A percentile compares a stretch with the other conserved stretches of the same genome.
Evolutionary conservation across 2,329 filamentous ascomycete genomes (phyloP).

Genomic region (Claviceps africana): DNA sequence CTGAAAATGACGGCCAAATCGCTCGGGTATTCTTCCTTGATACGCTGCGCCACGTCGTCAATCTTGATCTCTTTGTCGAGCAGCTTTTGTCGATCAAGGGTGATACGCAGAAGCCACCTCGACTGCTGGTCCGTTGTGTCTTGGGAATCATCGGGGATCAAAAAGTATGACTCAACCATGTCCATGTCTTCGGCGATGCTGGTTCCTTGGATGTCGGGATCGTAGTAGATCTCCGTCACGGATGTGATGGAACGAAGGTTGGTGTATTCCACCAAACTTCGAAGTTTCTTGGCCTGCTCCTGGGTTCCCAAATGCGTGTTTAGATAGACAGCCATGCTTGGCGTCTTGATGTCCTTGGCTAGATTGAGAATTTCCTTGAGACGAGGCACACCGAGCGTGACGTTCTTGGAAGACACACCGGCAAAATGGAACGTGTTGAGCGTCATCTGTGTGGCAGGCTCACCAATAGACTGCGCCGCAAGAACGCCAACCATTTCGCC

Average conservation of each 20-base stretch:
- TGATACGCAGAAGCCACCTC: constrained; percentile 87
- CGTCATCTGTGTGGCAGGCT: constrained; percentile 98
- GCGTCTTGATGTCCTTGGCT: constrained; percentile 95
- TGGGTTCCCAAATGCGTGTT: constrained; percentile 51
- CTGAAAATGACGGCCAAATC: constrained; percentile 91
- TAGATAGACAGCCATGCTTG: constrained; percentile 88
- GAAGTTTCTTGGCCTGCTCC: constrained; percentile 70
- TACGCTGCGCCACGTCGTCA: constrained; percentile 75
- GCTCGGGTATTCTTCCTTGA: constrained; percentile 75
- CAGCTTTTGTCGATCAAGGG: constrained; percentile 84
- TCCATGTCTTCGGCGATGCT: constrained; percentile 78
- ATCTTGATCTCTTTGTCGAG: constrained; percentile 88
- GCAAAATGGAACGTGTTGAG: constrained; percentile 99
- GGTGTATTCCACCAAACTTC: constrained; percentile 86
- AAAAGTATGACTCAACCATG: constrained; percentile 93
- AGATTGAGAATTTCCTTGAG: constrained; percentile 99
- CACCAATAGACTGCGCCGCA: constrained; percentile 95
- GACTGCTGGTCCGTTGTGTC: constrained; percentile 61
- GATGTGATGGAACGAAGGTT: constrained; percentile 84
- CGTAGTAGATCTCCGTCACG: constrained; percentile 92
- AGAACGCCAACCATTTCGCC: constrained; percentile 98
- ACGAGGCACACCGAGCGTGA: constrained; percentile 95
- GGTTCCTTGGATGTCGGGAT: constrained; percentile 76
- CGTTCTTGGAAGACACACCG: constrained; percentile 99
- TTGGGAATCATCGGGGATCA: constrained; percentile 68